Evolutionary conservation across 2,329 filamentous ascomycete species (phyloP).

Genomic region (Aspergillus fumigatus): DNA sequence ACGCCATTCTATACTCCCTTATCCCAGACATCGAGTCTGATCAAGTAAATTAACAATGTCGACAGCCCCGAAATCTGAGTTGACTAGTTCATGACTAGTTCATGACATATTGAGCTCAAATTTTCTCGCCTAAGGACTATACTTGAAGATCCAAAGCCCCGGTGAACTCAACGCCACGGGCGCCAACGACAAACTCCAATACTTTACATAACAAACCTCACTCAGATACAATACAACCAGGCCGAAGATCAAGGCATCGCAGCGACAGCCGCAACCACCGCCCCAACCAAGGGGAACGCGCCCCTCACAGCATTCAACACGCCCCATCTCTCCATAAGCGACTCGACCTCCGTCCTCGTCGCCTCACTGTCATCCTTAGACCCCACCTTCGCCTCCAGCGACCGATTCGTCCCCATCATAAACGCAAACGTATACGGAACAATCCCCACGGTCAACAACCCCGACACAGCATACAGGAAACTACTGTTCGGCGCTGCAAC

Average conservation of each 20-base stretch:
- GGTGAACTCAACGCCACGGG: too few relatives aligned
- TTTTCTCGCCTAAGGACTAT: too few relatives aligned
- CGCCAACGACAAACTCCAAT: background rate
- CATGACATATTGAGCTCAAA: too few relatives aligned
- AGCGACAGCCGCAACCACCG: slow-evolving; percentile 11
- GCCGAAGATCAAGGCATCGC: slow-evolving; percentile 3
- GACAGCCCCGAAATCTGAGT: too few relatives aligned
- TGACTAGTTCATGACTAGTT: too few relatives aligned
- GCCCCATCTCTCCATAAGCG: slow-evolving; percentile 8
- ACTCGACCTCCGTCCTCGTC: slow-evolving; percentile 10
- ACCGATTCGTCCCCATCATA: slow-evolving; percentile 28
- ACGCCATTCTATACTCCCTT: too few relatives aligned
- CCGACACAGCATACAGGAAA: slow-evolving; percentile 24
- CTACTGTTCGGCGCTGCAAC: slow-evolving; percentile 7
- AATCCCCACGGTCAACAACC: slow-evolving; percentile 26
- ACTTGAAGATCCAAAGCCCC: too few relatives aligned
- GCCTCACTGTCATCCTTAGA: slow-evolving; percentile 6
- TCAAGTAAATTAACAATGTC: too few relatives aligned
- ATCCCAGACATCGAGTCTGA: too few relatives aligned
- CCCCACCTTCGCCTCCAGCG: slow-evolving; percentile 20
- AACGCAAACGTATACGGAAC: slow-evolving; percentile 28
- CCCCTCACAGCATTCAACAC: slow-evolving; percentile 12
- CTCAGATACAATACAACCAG: too few relatives aligned
- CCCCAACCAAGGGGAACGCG: slow-evolving; percentile 10
- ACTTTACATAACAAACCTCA: background rate